These are phyloP conservation scores for Coemansia sp. DNA, from an alignment of 192 early-diverging fungal genomes.

Conservation along the genomic window DNA sequence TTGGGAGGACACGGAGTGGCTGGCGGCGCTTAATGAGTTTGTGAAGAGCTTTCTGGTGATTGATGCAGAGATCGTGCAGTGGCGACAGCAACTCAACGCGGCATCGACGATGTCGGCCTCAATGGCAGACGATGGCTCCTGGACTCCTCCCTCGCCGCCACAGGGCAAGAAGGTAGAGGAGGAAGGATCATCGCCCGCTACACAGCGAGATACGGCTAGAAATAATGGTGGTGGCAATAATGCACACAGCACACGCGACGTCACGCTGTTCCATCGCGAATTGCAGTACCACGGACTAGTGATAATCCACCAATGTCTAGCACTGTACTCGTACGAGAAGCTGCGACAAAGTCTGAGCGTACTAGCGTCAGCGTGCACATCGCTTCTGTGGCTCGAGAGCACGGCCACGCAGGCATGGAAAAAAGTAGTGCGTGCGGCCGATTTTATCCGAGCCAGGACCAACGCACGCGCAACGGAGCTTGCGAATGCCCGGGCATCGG, in stretches of 20 bases:
- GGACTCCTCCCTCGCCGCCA: neutral
- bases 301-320: constrained; percentile 54
- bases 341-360: constrained; percentile 44
- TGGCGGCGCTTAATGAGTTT: constrained; percentile 44
- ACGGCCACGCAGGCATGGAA: constrained; percentile 54
- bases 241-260: constrained; percentile 48
- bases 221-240: neutral
- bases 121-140: constrained; percentile 3
- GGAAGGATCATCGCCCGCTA: neutral
- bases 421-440: constrained; percentile 48
- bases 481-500: constrained; percentile 37
- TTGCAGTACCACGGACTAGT: constrained; percentile 53
- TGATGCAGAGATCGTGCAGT: constrained; percentile 54
- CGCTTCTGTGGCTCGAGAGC: constrained; percentile 53
- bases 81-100: constrained; percentile 53
- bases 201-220: constrained; percentile 13
- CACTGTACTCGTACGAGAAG: constrained; percentile 53
- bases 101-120: constrained; percentile 37
- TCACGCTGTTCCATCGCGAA: constrained; percentile 54
- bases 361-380: constrained; percentile 46
- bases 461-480: constrained; percentile 46
- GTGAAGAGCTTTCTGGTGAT: constrained; percentile 52
- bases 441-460: constrained; percentile 34
- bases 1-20: constrained; percentile 51
- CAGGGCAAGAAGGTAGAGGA: neutral